phyloP scores from a whole-genome alignment of 2,329 filamentous ascomycete species.

The Alternaria incomplexa region DNA sequence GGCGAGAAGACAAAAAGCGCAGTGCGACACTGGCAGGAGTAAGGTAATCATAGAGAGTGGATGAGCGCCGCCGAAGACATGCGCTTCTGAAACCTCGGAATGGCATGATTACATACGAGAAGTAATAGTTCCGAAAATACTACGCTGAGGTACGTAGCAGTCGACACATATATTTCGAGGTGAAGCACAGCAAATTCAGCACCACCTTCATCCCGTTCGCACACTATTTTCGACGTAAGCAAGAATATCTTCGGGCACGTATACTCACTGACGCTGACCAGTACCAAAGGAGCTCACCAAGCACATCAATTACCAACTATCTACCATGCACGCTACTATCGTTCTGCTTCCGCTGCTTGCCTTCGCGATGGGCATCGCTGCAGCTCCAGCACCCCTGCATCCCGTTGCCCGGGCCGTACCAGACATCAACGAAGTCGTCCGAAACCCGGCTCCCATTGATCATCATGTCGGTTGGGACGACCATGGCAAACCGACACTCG shows the following conservation, averaged over 20 bases:
- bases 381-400: conserved; percentile 13
- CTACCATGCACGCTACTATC: conserved; percentile 14
- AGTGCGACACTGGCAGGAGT: conserved; percentile 9
- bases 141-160: conserved; percentile 4
- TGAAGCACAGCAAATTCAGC: neutral
- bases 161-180: neutral
- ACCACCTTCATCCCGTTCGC: neutral
- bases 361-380: conserved; percentile 5
- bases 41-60: neutral
- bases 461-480: conserved; percentile 7
- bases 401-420: conserved; percentile 9
- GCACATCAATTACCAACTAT: neutral
- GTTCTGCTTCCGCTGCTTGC: conserved; percentile 13
- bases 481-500: conserved; percentile 4
- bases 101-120: conserved; percentile 10
- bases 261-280: neutral
- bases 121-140: conserved; percentile 7
- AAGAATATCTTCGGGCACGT: neutral
- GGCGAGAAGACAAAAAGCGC: neutral
- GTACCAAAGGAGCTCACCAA: neutral
- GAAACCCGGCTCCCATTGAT: conserved; percentile 27
- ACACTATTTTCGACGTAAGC: neutral
- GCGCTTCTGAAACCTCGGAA: conserved; percentile 13
- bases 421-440: conserved; percentile 20
- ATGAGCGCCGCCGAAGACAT: conserved; percentile 1